Conservation (phyloP, 495 filamentous ascomycete species). For the Aspergillus coremiiformis region DNA sequence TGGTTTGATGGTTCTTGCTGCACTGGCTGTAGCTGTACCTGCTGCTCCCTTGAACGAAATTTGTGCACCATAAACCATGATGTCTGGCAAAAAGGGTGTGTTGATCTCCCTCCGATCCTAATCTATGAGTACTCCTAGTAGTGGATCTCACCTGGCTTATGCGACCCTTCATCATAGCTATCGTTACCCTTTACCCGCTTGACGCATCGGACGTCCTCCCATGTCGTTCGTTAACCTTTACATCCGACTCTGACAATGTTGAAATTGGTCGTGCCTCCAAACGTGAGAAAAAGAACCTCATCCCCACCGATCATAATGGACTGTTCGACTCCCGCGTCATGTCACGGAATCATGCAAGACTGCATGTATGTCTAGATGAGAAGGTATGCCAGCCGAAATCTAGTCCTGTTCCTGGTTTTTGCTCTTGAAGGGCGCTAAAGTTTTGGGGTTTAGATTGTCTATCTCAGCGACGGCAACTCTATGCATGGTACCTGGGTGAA, state of each 20-base stretch:
- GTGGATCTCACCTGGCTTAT: slow-evolving; percentile 9
- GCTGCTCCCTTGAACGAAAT: neutral
- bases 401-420: neutral
- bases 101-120: slow-evolving; percentile 5
- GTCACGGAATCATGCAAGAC: slow-evolving; percentile 66
- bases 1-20: neutral
- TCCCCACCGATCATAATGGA: slow-evolving; percentile 50
- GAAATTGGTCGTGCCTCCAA: slow-evolving; percentile 57
- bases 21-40: neutral
- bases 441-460: slow-evolving; percentile 25
- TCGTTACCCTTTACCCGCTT: slow-evolving; percentile 21
- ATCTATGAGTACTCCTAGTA: neutral
- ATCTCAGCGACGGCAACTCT: slow-evolving; percentile 45
- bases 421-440: slow-evolving; percentile 11
- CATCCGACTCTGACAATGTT: slow-evolving; percentile 14
- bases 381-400: slow-evolving; percentile 28
- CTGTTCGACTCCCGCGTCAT: slow-evolving; percentile 78
- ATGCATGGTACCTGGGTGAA: slow-evolving; percentile 53
- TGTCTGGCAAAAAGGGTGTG: slow-evolving; percentile 26
- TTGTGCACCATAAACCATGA: slow-evolving; percentile 11
- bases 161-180: slow-evolving; percentile 14
- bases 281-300: slow-evolving; percentile 45
- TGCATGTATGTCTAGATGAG: slow-evolving; percentile 37
- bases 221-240: slow-evolving; percentile 27
- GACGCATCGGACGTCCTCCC: slow-evolving; percentile 16